Evolutionary conservation across 495 filamentous ascomycete species (phyloP).

Genomic region (Pseudevernia furfuracea): DNA sequence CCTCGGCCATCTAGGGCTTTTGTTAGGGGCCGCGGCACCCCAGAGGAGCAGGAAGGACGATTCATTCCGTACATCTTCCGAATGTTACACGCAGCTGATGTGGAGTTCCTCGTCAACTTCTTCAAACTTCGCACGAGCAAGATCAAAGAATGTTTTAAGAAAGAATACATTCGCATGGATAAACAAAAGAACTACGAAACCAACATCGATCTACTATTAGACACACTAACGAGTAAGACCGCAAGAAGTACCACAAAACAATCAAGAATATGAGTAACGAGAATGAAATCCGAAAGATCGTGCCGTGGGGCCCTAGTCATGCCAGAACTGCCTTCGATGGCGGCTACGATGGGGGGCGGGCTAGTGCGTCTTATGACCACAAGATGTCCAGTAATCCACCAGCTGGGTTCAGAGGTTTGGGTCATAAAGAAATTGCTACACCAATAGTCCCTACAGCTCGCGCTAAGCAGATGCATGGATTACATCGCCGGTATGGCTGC

Average conservation of each 20-base stretch:
- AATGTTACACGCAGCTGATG: not conserved
- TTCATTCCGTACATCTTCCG: not conserved
- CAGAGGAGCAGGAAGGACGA: not conserved
- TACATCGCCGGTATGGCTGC: too few species aligned
- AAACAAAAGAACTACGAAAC: not conserved
- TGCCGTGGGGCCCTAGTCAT: not conserved
- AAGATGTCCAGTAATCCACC: not conserved
- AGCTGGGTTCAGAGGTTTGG: too few species aligned
- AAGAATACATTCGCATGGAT: not conserved
- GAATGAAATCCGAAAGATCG: not conserved
- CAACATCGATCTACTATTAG: not conserved
- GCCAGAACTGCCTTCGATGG: not conserved
- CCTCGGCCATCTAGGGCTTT: too few species aligned
- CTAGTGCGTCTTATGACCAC: not conserved
- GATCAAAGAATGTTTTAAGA: not conserved
- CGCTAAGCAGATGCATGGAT: too few species aligned
- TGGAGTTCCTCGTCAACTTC: not conserved
- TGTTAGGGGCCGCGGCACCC: not conserved
- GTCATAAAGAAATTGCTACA: too few species aligned
- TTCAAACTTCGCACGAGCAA: not conserved
- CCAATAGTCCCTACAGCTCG: too few species aligned
- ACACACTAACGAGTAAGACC: not conserved
- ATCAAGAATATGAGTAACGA: not conserved
- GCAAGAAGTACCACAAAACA: not conserved
- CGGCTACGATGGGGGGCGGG: not conserved